A percentile compares a stretch with the other conserved stretches of the same genome.
Conservation (phyloP, 495 filamentous ascomycete genomes). For the Penicillium desertorum region DNA sequence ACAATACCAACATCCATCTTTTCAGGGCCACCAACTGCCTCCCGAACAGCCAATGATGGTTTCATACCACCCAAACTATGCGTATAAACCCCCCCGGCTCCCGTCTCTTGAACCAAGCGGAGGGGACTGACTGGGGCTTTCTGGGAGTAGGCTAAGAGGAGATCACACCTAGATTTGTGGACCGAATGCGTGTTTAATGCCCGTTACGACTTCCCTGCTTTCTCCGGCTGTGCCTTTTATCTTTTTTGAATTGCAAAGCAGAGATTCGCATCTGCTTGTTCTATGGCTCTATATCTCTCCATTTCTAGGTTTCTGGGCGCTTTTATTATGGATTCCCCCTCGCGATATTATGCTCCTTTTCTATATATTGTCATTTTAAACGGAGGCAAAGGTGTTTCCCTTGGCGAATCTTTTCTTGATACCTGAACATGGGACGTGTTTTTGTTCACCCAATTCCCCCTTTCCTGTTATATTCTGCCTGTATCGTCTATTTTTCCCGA, state of each 20-base stretch:
- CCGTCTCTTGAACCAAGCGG: slow-evolving; percentile 44
- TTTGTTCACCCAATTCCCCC: neutral
- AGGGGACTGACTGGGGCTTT: slow-evolving; percentile 50
- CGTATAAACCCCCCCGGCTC: slow-evolving; percentile 39
- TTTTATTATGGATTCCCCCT: slow-evolving; percentile 17
- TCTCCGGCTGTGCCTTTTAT: slow-evolving; percentile 3
- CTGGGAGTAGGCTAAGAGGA: slow-evolving; percentile 45
- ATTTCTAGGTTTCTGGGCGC: slow-evolving; percentile 12
- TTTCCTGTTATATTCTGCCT: slow-evolving; percentile 10
- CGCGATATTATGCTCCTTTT: slow-evolving; percentile 8
- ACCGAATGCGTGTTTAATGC: slow-evolving; percentile 27
- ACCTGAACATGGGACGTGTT: slow-evolving; percentile 3
- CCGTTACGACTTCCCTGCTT: slow-evolving; percentile 29
- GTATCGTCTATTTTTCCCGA: slow-evolving; percentile 11
- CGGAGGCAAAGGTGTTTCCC: slow-evolving; percentile 35
- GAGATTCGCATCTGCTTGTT: slow-evolving; percentile 10
- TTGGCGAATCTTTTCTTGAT: slow-evolving; percentile 22
- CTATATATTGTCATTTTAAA: slow-evolving; percentile 28
- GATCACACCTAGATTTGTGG: slow-evolving; percentile 21
- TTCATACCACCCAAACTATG: slow-evolving; percentile 38
- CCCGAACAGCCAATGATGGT: slow-evolving; percentile 41
- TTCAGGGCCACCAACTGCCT: slow-evolving; percentile 31
- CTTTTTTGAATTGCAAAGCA: neutral
- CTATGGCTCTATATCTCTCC: slow-evolving; percentile 1
- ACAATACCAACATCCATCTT: slow-evolving; percentile 37